Base-by-base conservation (phyloP, 192 early-diverging fungal species). In the Jimgerdemannia lactiflua region DNA sequence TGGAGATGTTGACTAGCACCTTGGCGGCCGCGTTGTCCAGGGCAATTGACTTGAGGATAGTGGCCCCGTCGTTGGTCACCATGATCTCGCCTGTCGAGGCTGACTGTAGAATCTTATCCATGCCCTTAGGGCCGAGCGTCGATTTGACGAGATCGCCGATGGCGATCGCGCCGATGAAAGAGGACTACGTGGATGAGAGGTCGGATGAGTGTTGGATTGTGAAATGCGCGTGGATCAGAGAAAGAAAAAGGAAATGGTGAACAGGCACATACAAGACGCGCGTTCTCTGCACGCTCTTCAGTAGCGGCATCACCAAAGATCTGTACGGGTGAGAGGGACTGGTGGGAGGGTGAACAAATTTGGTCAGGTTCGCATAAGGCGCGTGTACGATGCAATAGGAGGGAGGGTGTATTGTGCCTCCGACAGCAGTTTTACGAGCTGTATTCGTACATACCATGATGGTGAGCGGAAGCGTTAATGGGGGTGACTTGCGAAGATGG, bases 61-160 rank as follows among this genome's bases (percentile, higher is more conserved):
- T 99, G 8, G 98, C 98, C 40, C 98, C 98, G 83, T 99, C 98
- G 85, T 99, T 99, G 39, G 98, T 98, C 69, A 98, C 97, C 71
- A 95, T 87, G 77, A 98, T 90, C 75, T 95, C 92, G 67, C 90
- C 91, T 74, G 88, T 93, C 43, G 86, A 83, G 72, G 94, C 87
- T 67, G 98, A 99, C 82, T 99, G 98, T 77, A 99, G 90, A 76
- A 97, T 98, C 86, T 99, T 99, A 88, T 99, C 98, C 97, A 99
- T 98, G 80, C 98, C 98, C 84, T 98, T 97, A 75, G 98, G 98
- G 29, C 98, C 98, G 20, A 98, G 89, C 14, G 98, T 98, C 80
- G 92, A 95, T 81, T 98, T 98, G 71, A 99, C 96, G 74, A 99
- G 88, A 89, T 99, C 98, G 63, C 97, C 98, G 66, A 99, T 94